Base-by-base conservation (phyloP, 108 stramenopile species). In the Pseudonitzschia pungens region DNA sequence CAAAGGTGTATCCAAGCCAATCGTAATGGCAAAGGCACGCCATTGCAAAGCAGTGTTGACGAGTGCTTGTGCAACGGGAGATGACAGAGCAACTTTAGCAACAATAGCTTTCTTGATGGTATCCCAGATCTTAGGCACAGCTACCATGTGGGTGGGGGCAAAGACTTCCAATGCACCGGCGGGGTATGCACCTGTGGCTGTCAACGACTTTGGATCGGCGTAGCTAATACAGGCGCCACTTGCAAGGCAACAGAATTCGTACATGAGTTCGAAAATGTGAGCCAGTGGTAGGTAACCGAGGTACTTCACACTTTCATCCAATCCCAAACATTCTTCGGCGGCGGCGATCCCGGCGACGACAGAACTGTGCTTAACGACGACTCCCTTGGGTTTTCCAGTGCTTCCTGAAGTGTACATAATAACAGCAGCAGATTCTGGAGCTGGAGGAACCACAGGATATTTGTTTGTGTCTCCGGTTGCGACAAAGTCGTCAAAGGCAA, bases 391-490 rank as follows among this genome's bases (percentile, higher is more conserved):
- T 70, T 97, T 94, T 66, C 95, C 94, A 52, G 90, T 91, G 29
- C 73, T 78, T 48, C 97, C 97, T 55, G 89, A 91, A 5, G 98
- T 99, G 86, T 96, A 99, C 94, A 99, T 97, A 76, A 99, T 90
- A 8, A 97, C 93, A 57, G 96, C 97, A 62, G 80, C 80, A 40
- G 93, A 85, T 53, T 93, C 90, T 32, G 89, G 73, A 36, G 76
- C 80, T 33, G 95, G 95, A 57, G 92, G 88, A 45, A 85, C 76
- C 2, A 79, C 76, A 31, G 91, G 85, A 71, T 84, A 93, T 42
- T 87, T 84, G 24, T 70, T 74, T 31, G 77, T 77, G 80, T 91
- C 88, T 31, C 92, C 95, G 16, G 79, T 77, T 26, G 69, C 80
- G 57, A 87, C 76, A 86, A 96, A 93, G 14, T 96, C 89, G 22